Percentiles rank a stretch among this genome's conserved stretches.
Conservation (phyloP, 495 filamentous ascomycete genomes). For the Neurospora sp. region DNA sequence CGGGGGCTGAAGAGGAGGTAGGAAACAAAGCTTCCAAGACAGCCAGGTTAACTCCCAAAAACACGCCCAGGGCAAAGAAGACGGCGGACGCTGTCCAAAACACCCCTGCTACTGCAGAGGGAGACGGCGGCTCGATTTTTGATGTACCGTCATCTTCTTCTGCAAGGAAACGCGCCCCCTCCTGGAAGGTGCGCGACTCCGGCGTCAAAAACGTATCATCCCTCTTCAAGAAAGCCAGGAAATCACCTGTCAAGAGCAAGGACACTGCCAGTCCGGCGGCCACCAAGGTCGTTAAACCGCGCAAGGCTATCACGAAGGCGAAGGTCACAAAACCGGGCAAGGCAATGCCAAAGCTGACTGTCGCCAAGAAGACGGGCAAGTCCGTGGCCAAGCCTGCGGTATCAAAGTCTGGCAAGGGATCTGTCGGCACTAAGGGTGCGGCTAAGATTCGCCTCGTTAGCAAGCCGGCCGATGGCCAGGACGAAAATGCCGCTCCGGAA, state of each 20-base stretch:
- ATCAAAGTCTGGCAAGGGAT: background rate
- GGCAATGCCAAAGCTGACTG: background rate
- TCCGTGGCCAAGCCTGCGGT: background rate
- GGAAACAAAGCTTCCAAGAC: slow-evolving; percentile 1
- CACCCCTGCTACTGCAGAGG: background rate
- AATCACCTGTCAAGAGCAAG: background rate
- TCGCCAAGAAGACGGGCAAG: background rate
- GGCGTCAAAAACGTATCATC: background rate
- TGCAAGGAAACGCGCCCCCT: slow-evolving; percentile 9
- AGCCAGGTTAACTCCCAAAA: slow-evolving; percentile 5
- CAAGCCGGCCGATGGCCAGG: background rate
- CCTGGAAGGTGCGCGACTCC: slow-evolving; percentile 7
- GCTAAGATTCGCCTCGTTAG: background rate
- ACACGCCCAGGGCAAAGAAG: slow-evolving; percentile 5
- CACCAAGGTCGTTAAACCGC: background rate
- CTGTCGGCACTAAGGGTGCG: background rate
- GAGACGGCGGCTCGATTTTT: background rate
- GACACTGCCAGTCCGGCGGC: background rate
- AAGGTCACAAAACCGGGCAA: background rate
- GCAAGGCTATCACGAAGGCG: background rate
- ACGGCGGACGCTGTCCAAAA: background rate
- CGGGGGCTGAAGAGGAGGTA: background rate
- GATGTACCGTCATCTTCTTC: slow-evolving; percentile 1
- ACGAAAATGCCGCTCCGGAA: background rate
- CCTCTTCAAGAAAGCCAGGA: background rate